Evolutionary conservation across 2,329 filamentous ascomycete species (phyloP).

Genomic region (Albophoma yamanashiensis): DNA sequence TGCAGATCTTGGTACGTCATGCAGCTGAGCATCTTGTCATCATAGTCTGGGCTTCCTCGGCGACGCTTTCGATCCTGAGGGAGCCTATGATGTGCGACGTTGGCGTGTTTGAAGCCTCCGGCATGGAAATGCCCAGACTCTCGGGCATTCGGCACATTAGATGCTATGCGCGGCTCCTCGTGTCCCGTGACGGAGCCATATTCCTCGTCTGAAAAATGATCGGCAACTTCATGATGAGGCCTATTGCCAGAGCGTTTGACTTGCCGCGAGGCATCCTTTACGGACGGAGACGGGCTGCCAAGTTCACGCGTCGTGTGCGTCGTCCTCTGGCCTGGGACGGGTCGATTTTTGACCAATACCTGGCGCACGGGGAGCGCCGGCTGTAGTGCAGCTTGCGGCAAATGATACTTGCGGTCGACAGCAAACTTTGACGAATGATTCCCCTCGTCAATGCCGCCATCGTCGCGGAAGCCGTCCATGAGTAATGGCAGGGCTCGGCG

Average conservation of each 20-base stretch:
- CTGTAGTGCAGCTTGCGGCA: background rate
- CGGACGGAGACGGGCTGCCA: constrained; percentile 14
- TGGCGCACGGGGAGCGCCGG: background rate
- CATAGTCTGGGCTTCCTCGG: constrained; percentile 40
- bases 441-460: constrained; percentile 6
- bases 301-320: background rate
- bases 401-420: constrained; percentile 1
- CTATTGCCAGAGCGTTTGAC: constrained; percentile 7
- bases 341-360: background rate
- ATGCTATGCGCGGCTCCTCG: constrained; percentile 12
- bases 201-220: constrained; percentile 13
- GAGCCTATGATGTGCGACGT: constrained; percentile 6
- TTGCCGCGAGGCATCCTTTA: constrained; percentile 10
- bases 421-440: constrained; percentile 8
- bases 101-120: constrained; percentile 13
- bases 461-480: constrained; percentile 22
- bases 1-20: constrained; percentile 43
- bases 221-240: constrained; percentile 7
- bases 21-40: constrained; percentile 40
- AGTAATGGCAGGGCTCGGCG: constrained; percentile 14
- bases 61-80: constrained; percentile 27
- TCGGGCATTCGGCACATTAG: constrained; percentile 12
- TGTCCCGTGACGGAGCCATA: constrained; percentile 9
- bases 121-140: constrained; percentile 8
- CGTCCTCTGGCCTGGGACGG: background rate